Evolutionary conservation across 805 yeast species (phyloP).

Genomic region (Monosporozyma yasuniensis): DNA sequence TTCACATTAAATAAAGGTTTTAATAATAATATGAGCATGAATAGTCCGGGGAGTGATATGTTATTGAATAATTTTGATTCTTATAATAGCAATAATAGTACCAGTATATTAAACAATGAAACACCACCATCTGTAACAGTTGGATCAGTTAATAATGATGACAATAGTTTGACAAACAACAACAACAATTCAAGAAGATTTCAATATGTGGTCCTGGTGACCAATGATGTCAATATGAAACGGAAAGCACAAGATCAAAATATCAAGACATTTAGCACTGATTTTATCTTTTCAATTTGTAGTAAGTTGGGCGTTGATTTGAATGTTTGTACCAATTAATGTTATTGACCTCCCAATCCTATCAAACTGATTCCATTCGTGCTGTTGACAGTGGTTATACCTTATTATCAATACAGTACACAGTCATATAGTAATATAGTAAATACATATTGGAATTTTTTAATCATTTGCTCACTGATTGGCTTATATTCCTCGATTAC

Average conservation of each 20-base stretch:
- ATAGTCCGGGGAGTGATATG: not conserved
- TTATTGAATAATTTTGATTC: not conserved
- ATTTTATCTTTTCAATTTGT: conserved; percentile 28
- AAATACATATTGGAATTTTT: too few relatives aligned
- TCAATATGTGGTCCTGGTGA: conserved; percentile 52
- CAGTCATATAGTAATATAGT: too few relatives aligned
- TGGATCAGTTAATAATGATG: not conserved
- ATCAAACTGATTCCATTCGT: too few relatives aligned
- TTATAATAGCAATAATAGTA: not conserved
- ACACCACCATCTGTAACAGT: not conserved
- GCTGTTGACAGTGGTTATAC: too few relatives aligned
- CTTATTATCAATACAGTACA: too few relatives aligned
- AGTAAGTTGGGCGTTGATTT: conserved; percentile 12
- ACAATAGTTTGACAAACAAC: not conserved
- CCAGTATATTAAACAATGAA: not conserved
- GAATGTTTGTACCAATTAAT: conserved; percentile 10
- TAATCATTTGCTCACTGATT: not conserved
- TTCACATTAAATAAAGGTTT: conserved; percentile 3
- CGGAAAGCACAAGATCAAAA: conserved; percentile 39
- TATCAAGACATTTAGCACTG: conserved; percentile 28
- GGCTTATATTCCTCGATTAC: not conserved
- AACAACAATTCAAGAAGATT: conserved; percentile 32
- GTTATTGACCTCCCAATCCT: too few relatives aligned
- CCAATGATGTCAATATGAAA: conserved; percentile 70
- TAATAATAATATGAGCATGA: not conserved